phyloP scores from a whole-genome alignment of 2,329 filamentous ascomycete species.

The Xylariales sp. region DNA sequence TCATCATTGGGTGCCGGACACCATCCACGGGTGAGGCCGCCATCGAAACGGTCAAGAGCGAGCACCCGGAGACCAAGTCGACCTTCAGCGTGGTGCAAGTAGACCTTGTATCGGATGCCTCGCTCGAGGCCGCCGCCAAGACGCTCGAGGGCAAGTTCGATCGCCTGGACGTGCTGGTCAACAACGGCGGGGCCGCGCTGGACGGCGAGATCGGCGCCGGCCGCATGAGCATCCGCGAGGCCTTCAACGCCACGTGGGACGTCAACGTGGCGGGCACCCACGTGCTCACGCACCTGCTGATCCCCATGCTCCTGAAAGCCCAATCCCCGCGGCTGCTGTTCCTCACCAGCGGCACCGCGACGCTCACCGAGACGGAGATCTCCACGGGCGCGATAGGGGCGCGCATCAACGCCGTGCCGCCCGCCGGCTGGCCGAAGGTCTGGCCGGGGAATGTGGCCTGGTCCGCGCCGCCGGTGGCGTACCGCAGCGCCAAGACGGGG shows the following conservation, averaged over 20 bases:
- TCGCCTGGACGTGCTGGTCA: constrained; percentile 40
- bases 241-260: constrained; percentile 35
- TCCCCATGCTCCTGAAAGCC: constrained; percentile 38
- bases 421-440: constrained; percentile 35
- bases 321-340: constrained; percentile 41
- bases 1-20: constrained; percentile 44
- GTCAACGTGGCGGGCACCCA: constrained; percentile 38
- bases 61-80: constrained; percentile 30
- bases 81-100: constrained; percentile 36
- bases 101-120: constrained; percentile 42
- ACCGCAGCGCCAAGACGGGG: constrained; percentile 37
- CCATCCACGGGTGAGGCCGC: constrained; percentile 40
- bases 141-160: constrained; percentile 30
- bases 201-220: constrained; percentile 21
- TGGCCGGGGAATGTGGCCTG: constrained; percentile 7
- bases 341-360: constrained; percentile 37
- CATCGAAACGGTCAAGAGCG: constrained; percentile 27
- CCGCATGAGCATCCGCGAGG: constrained; percentile 27
- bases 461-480: constrained; percentile 16
- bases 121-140: constrained; percentile 35
- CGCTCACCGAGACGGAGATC: constrained; percentile 24
- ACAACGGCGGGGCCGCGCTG: constrained; percentile 42
- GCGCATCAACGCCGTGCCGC: constrained; percentile 15
- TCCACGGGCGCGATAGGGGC: constrained; percentile 9
- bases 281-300: constrained; percentile 27